Base-by-base conservation (phyloP, 1,284 basidiomycete species). In the Cutaneotrichosporon cyanovorans region DNA sequence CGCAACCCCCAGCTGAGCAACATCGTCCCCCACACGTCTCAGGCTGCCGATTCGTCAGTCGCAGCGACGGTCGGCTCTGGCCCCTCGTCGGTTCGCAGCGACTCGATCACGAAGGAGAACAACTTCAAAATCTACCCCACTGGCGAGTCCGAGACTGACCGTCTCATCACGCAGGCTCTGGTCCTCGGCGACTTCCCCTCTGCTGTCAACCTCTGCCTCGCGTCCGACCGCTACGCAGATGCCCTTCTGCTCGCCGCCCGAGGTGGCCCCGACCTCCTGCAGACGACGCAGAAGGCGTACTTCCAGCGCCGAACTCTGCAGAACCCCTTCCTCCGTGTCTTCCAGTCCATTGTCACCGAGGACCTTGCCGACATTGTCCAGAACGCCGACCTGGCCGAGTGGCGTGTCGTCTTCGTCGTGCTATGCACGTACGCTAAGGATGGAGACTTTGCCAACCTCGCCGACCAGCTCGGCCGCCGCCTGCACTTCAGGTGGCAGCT, bases 381-480 rank as follows among this genome's bases (percentile, higher is more conserved):
- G 68, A 95, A 97, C 62, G 93, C 91, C 15, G 91, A 98, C 61
- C 70, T 97, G 34, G 76, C 80, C 46, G 92, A 98, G 67, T 98
- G 93, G 95, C 83, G 86, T 56, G 93, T 97, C 71, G 87, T 93
- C 48, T 97, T 98, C 61, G 92, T 96, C 38, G 89, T 98, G 3
- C 71, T 97, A 14, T 97, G 92, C 75, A 97, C 93, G 0, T 98
- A 92, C 70, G 91, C 93, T 1, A 80, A 76, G 53, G 75, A 79
- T 43, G 83, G 88, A 32, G 90, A 96, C 60, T 98, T 97, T 64
- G 74, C 83, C 19, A 77, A 79, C 37, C 77, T 98, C 7, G 83
- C 86, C 2, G 93, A 97, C 68, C 88, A 93, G 66, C 81, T 98
- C 37, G 93, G 95, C 16, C 81, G 85, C 56, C 78, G 93, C 16